These are phyloP conservation scores for Zymoseptoria passerinii DNA, from an alignment of 2,329 filamentous ascomycete species.

Conservation along the genomic window DNA sequence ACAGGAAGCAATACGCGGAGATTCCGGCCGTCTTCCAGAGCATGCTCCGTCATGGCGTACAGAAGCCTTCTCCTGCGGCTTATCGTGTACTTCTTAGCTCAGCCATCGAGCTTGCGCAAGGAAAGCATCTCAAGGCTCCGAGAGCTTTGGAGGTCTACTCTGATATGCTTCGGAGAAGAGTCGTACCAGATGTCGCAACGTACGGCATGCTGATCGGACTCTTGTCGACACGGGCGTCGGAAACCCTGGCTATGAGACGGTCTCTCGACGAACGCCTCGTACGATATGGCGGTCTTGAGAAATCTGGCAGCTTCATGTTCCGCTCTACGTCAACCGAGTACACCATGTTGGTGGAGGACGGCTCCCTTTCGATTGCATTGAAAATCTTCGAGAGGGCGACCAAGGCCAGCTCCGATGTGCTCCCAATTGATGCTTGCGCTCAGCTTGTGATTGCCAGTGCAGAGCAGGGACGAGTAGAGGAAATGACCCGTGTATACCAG, in stretches of 20 bases:
- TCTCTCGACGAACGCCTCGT: conserved; percentile 70
- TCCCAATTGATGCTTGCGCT: conserved; percentile 76
- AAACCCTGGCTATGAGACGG: conserved; percentile 65
- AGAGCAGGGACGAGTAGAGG: conserved; percentile 66
- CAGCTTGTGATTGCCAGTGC: conserved; percentile 82
- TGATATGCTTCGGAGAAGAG: conserved; percentile 83
- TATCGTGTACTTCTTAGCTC: conserved; percentile 87
- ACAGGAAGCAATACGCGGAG: conserved; percentile 67
- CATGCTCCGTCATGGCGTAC: conserved; percentile 74
- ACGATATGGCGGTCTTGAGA: conserved; percentile 78
- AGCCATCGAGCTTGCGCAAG: conserved; percentile 70
- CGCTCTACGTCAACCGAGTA: conserved; percentile 80
- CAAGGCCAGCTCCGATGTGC: conserved; percentile 50
- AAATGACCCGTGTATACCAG: conserved; percentile 84
- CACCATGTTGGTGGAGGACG: conserved; percentile 77
- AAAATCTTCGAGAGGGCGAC: conserved; percentile 76
- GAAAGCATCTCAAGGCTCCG: conserved; percentile 74
- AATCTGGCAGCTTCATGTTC: conserved; percentile 78
- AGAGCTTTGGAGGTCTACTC: conserved; percentile 93
- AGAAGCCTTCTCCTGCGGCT: conserved; percentile 69
- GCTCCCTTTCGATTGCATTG: conserved; percentile 75
- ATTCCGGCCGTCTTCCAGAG: conserved; percentile 87
- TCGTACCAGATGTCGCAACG: conserved; percentile 73
- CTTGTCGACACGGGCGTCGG: conserved; percentile 69
- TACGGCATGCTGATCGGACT: conserved; percentile 82